Conservation (phyloP, 2,329 filamentous ascomycete species). For the Colletotrichum karsti region DNA sequence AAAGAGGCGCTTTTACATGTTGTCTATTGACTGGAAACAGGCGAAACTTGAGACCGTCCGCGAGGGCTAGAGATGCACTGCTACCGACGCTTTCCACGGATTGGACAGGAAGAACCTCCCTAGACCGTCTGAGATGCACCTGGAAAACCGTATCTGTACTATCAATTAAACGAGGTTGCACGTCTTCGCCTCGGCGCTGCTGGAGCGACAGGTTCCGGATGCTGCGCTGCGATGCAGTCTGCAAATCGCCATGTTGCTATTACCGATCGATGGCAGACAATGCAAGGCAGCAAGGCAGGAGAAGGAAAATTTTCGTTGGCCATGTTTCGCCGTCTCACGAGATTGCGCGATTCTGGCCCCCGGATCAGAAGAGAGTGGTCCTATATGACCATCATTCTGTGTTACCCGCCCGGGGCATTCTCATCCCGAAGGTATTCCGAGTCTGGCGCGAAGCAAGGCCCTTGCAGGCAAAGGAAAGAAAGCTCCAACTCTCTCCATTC, state of each 20-base stretch:
- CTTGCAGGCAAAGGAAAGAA: background rate
- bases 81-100: background rate
- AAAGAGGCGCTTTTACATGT: background rate
- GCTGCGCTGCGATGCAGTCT: background rate
- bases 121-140: background rate
- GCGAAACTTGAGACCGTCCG: background rate
- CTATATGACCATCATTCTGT: conserved; percentile 10
- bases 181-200: conserved; percentile 4
- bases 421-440: conserved; percentile 28
- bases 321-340: background rate
- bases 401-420: conserved; percentile 7
- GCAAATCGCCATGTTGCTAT: background rate
- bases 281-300: background rate
- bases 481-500: no score
- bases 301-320: background rate
- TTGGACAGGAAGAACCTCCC: background rate
- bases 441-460: background rate
- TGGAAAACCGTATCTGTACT: no score
- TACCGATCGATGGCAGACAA: background rate
- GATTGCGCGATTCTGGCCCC: conserved; percentile 16
- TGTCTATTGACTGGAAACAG: background rate
- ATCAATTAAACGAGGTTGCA: conserved; percentile 5
- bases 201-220: conserved; percentile 6
- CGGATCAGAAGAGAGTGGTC: conserved; percentile 26
- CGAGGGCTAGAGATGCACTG: background rate